Conservation (phyloP, 2,329 filamentous ascomycete species). For the Exophiala aquamarina region DNA sequence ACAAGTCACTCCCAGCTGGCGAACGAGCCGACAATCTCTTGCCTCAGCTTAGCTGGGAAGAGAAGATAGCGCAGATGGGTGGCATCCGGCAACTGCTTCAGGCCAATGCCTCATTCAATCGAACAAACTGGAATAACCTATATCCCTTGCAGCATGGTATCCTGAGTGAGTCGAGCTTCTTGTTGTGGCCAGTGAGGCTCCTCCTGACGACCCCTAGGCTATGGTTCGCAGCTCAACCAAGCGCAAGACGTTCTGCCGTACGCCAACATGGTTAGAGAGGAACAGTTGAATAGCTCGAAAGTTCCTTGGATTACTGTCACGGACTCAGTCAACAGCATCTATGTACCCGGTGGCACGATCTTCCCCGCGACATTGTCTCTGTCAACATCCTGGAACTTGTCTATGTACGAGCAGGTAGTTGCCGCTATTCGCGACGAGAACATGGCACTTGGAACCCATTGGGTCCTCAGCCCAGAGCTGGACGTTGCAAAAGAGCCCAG, state of each 20-base stretch:
- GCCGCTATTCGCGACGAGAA: constrained; percentile 2
- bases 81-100: constrained; percentile 1
- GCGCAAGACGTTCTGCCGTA: constrained; percentile 1
- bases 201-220: constrained; percentile 1
- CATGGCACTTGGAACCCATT: constrained; percentile 5
- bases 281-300: constrained; percentile 1
- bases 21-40: constrained; percentile 2
- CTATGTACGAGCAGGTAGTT: constrained; percentile 2
- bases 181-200: no score
- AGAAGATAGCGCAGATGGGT: constrained; percentile 4
- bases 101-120: neutral
- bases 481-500: constrained; percentile 2
- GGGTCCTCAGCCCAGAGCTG: constrained; percentile 2
- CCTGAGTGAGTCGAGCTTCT: no score
- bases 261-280: constrained; percentile 4
- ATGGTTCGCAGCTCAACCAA: constrained; percentile 7
- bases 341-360: constrained; percentile 3
- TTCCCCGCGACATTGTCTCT: constrained; percentile 5
- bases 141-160: no score
- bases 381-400: constrained; percentile 2
- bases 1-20: neutral
- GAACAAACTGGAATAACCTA: no score
- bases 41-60: constrained; percentile 3
- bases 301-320: constrained; percentile 5
- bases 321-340: constrained; percentile 8